These are phyloP conservation scores for Penicillium cataractarum DNA, from an alignment of 495 filamentous ascomycete species.

Conservation along the genomic window DNA sequence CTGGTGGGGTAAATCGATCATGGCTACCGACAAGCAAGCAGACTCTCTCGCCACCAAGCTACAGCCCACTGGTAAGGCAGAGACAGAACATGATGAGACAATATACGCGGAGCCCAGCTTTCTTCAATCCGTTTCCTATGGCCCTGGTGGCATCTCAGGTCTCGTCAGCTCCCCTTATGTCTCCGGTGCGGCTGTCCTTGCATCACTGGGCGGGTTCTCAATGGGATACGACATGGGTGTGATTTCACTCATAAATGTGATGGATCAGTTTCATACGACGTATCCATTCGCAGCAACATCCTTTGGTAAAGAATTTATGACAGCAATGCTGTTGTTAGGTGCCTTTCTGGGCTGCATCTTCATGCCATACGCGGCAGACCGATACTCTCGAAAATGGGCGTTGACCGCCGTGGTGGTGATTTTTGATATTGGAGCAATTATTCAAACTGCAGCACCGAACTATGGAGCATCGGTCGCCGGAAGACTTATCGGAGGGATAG, in stretches of 20 bases:
- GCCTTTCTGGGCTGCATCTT: constrained; percentile 17
- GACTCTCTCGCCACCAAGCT: not conserved
- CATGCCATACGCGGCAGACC: constrained; percentile 14
- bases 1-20: not conserved
- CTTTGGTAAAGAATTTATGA: constrained; percentile 15
- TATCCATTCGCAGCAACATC: not conserved
- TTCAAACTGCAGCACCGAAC: constrained; percentile 33
- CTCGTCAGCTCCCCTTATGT: constrained; percentile 14
- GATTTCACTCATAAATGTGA: constrained; percentile 10
- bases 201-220: constrained; percentile 11
- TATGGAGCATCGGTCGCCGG: constrained; percentile 31
- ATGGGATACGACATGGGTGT: constrained; percentile 16
- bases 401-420: constrained; percentile 24
- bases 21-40: not conserved
- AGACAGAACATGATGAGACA: constrained; percentile 3
- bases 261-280: constrained; percentile 1
- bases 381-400: constrained; percentile 28
- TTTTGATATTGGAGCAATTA: constrained; percentile 32
- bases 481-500: constrained; percentile 36
- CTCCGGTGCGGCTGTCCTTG: constrained; percentile 8
- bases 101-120: constrained; percentile 3
- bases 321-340: constrained; percentile 13
- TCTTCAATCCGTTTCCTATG: constrained; percentile 5
- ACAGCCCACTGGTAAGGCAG: not conserved
- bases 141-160: constrained; percentile 7